Percentiles rank a stretch among this genome's conserved stretches.
Conservation (phyloP, 1,284 basidiomycete species). For the Thelephora terrestris region DNA sequence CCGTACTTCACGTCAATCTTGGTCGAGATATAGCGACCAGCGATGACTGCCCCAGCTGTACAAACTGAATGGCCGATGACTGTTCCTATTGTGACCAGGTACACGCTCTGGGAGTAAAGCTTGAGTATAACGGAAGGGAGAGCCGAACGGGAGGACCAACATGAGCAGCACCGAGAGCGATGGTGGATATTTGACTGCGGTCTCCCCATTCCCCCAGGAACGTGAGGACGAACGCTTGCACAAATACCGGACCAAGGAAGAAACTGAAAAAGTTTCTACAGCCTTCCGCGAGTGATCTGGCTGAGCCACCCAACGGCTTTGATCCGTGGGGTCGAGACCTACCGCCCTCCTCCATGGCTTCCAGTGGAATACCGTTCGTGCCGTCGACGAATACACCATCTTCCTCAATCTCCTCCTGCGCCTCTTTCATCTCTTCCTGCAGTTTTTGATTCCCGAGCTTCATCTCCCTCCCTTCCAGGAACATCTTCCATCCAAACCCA, state of each 20-base stretch:
- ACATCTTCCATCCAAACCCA: constrained; percentile 81
- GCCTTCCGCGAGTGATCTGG: constrained; percentile 45
- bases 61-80: constrained; percentile 85
- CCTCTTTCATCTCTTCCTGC: constrained; percentile 87
- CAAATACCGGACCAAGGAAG: constrained; percentile 86
- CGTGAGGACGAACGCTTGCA: constrained; percentile 90
- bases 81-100: constrained; percentile 83
- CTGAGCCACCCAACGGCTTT: constrained; percentile 11
- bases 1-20: constrained; percentile 94
- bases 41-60: constrained; percentile 83
- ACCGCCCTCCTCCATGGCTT: constrained; percentile 53
- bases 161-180: constrained; percentile 92
- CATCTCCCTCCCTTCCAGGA: constrained; percentile 75
- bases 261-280: constrained; percentile 76
- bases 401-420: constrained; percentile 79
- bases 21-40: constrained; percentile 84
- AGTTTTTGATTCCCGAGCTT: constrained; percentile 69
- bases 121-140: constrained; percentile 7
- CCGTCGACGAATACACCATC: constrained; percentile 39
- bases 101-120: constrained; percentile 43
- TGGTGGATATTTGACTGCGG: constrained; percentile 94
- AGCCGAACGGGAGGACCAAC: constrained; percentile 41
- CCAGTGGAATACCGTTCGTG: constrained; percentile 41
- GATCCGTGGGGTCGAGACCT: constrained; percentile 7
- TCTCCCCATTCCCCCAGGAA: constrained; percentile 99